These are phyloP conservation scores for Botryotinia convoluta DNA, from an alignment of 2,329 filamentous ascomycete genomes.

Conservation along the genomic window DNA sequence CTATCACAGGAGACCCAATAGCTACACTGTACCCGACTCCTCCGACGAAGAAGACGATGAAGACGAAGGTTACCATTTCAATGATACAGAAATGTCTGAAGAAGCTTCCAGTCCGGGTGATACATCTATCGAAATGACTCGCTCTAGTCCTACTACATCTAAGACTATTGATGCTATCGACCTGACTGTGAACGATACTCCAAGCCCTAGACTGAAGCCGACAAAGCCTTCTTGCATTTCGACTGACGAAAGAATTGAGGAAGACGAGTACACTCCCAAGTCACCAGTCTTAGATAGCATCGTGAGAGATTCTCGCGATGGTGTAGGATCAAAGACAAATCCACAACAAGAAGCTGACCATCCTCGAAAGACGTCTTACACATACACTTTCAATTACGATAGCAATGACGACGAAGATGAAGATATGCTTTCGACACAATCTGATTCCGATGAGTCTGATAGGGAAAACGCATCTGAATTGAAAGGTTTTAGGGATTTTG, in stretches of 20 bases:
- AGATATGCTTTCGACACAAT: not conserved
- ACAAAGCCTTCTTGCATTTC: not conserved
- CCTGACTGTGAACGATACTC: conserved; percentile 36
- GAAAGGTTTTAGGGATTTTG: not conserved
- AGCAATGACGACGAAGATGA: conserved; percentile 19
- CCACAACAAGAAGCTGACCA: not conserved
- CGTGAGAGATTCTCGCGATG: not conserved
- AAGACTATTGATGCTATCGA: conserved; percentile 32
- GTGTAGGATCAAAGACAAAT: not conserved
- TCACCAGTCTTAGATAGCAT: not conserved
- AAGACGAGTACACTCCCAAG: not conserved
- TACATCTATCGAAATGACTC: conserved; percentile 29
- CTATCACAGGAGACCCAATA: conserved; percentile 31
- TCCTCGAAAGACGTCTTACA: not conserved
- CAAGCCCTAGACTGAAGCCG: not conserved
- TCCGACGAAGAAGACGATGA: conserved; percentile 36
- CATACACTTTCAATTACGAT: not conserved
- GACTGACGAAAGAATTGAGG: not conserved
- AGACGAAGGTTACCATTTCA: conserved; percentile 34
- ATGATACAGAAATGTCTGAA: conserved; percentile 30
- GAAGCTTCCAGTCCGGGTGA: conserved; percentile 32
- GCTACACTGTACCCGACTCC: conserved; percentile 33
- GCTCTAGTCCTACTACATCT: conserved; percentile 25
- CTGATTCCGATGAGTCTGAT: not conserved
- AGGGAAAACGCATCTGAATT: not conserved